Evolutionary conservation across 2,329 filamentous ascomycete genomes (phyloP), one percentile per base, ranked within the genome.

Genomic region (Nannizziopsis arthrosporioides): DNA sequence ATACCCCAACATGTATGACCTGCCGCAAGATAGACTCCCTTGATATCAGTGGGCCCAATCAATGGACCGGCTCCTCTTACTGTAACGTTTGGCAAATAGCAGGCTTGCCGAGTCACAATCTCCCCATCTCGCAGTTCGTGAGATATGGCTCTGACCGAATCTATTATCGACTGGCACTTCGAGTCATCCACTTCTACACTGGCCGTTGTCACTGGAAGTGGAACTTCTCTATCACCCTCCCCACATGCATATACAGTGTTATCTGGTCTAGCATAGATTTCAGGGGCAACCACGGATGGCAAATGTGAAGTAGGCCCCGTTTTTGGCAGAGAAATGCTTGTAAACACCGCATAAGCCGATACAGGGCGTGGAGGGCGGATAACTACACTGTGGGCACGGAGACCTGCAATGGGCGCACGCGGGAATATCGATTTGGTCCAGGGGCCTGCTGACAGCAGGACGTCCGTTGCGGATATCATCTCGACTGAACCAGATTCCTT

Each of bases 1-100:
- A 98, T 94, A 0, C 92, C 92, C 92, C 92, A 98, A 68, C 90
- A 96, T 1, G 88, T 94, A 70, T 98, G 92, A 0, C 92, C 92
- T 0, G 86, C 77, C 0, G 92, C 92, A 51, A 96, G 72, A 63
- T 84, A 82, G 38, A 96, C 59, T 0, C 89, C 88, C 5, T 79
- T 76, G 0, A 82, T 78, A 1, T 76, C 75, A 6, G 88, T 89
- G 46, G 74, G 70, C 0, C 92, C 92, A 18, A 96, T 76, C 43
- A 96, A 65, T 4, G 92, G 90, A 0, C 78, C 80, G n/a, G 81
- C 78, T 17, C 65, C 68, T 2, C 67, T 63, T 22, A 30, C 47
- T 47, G 63, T 68, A 51, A 89, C 84, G 55, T 82, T 84, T 0
- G 92, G 92, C 43, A 98, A 71, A 66, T 98, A 98, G 67, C 92